Evolutionary conservation across 1,284 basidiomycete genomes (phyloP).

Genomic region (Malassezia yamatoensis): DNA sequence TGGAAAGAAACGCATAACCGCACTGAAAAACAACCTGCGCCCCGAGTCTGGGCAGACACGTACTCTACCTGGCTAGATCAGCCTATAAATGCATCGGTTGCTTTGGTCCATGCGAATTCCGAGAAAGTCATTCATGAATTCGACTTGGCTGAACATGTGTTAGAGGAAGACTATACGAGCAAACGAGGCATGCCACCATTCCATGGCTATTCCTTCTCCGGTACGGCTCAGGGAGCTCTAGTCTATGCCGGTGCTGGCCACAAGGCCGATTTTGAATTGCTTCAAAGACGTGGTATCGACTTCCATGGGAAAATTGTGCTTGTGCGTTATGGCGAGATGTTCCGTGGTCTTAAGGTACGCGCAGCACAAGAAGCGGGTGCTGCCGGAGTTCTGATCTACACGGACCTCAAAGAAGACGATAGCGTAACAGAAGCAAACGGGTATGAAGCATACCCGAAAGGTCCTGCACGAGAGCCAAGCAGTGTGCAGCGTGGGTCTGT

Average conservation of each 20-base stretch:
- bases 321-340: slow-evolving; percentile 66
- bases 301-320: slow-evolving; percentile 73
- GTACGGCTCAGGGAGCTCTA: slow-evolving; percentile 54
- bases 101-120: slow-evolving; percentile 23
- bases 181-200: slow-evolving; percentile 50
- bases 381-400: slow-evolving; percentile 61
- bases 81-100: slow-evolving; percentile 33
- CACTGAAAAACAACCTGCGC: not conserved
- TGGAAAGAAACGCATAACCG: slow-evolving; percentile 16
- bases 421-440: slow-evolving; percentile 64
- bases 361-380: slow-evolving; percentile 70
- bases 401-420: slow-evolving; percentile 80
- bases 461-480: slow-evolving; percentile 72
- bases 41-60: slow-evolving; percentile 41
- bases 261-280: slow-evolving; percentile 62
- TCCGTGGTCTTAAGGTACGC: slow-evolving; percentile 74
- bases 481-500: slow-evolving; percentile 64
- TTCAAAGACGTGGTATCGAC: slow-evolving; percentile 55
- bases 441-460: slow-evolving; percentile 59
- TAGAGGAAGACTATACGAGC: slow-evolving; percentile 51
- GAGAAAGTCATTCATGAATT: slow-evolving; percentile 56
- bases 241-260: slow-evolving; percentile 74
- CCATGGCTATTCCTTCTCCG: slow-evolving; percentile 49
- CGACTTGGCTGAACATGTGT: slow-evolving; percentile 48
- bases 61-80: slow-evolving; percentile 44